phyloP scores from a whole-genome alignment of 1,284 basidiomycete genomes.

The Thelephora terrestris region DNA sequence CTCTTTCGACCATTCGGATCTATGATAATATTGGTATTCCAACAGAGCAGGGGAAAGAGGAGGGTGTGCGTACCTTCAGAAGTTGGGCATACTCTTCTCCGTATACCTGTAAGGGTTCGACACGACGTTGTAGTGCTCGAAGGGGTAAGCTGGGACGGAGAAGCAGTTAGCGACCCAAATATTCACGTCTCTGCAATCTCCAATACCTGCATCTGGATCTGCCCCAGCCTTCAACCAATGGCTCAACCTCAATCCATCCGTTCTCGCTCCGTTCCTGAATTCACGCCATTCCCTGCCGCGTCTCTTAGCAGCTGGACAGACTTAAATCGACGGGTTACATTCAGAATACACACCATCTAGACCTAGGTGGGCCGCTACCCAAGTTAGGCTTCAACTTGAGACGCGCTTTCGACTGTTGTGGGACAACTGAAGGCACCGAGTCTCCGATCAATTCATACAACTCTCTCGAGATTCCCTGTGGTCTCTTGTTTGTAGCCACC shows the following conservation, averaged over 20 bases:
- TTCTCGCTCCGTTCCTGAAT: constrained; percentile 60
- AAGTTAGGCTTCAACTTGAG: constrained; percentile 81
- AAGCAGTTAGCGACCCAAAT: not conserved
- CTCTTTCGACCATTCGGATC: constrained; percentile 87
- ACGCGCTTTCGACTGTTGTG: constrained; percentile 69
- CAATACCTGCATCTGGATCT: constrained; percentile 43
- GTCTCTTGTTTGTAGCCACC: constrained; percentile 41
- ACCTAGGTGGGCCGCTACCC: constrained; percentile 40
- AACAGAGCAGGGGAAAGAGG: not conserved
- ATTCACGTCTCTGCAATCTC: not conserved
- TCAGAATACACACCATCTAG: constrained; percentile 45
- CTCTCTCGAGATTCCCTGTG: constrained; percentile 88
- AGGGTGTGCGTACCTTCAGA: constrained; percentile 51
- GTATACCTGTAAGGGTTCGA: constrained; percentile 74
- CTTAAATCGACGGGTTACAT: not conserved
- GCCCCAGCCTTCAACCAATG: constrained; percentile 63
- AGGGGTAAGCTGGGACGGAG: constrained; percentile 49
- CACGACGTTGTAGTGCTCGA: constrained; percentile 73
- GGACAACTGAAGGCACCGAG: constrained; percentile 75
- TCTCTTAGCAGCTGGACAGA: not conserved
- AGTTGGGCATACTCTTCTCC: constrained; percentile 84
- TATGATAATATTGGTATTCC: constrained; percentile 14
- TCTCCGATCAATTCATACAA: constrained; percentile 91
- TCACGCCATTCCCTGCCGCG: constrained; percentile 60
- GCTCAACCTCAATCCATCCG: constrained; percentile 46